These are phyloP conservation scores for Cadophora sp. DNA, from an alignment of 2,329 filamentous ascomycete species.

Conservation along the genomic window DNA sequence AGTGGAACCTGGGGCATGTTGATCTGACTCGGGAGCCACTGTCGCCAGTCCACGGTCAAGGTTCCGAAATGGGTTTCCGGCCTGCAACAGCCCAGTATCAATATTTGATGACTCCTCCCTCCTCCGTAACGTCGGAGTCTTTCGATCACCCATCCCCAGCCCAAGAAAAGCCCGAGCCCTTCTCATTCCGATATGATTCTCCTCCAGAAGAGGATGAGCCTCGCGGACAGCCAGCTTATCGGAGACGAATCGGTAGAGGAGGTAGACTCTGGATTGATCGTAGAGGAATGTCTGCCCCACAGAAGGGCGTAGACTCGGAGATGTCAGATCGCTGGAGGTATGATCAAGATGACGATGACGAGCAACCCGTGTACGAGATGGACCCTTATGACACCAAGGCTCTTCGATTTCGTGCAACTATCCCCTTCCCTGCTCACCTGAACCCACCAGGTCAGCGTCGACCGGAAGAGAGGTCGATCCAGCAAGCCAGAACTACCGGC, in stretches of 20 bases:
- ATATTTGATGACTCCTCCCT: constrained; percentile 71
- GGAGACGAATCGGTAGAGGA: constrained; percentile 82
- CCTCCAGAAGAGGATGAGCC: constrained; percentile 43
- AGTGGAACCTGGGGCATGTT: constrained; percentile 90
- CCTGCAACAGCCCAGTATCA: constrained; percentile 73
- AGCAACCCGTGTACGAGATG: constrained; percentile 74
- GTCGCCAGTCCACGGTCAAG: constrained; percentile 74
- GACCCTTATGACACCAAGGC: constrained; percentile 72
- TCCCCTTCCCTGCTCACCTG: constrained; percentile 42
- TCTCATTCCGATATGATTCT: constrained; percentile 37
- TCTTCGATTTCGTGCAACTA: constrained; percentile 63
- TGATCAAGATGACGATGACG: constrained; percentile 83
- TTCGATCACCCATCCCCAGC: constrained; percentile 45
- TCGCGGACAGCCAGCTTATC: constrained; percentile 66
- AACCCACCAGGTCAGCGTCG: constrained; percentile 39
- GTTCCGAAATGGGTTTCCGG: constrained; percentile 68
- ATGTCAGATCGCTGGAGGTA: constrained; percentile 81
- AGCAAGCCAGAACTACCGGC: constrained; percentile 29
- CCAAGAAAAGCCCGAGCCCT: constrained; percentile 39
- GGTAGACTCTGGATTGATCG: constrained; percentile 90
- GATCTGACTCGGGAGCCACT: constrained; percentile 88
- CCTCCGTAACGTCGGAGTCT: constrained; percentile 48
- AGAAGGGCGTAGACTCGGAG: constrained; percentile 53
- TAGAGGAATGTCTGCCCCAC: constrained; percentile 66
- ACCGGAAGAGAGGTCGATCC: constrained; percentile 34